A percentile compares a stretch with the other conserved stretches of the same genome.
Evolutionary conservation across 2,329 filamentous ascomycete species (phyloP).

Genomic region (Sporothrix euskadiensis): DNA sequence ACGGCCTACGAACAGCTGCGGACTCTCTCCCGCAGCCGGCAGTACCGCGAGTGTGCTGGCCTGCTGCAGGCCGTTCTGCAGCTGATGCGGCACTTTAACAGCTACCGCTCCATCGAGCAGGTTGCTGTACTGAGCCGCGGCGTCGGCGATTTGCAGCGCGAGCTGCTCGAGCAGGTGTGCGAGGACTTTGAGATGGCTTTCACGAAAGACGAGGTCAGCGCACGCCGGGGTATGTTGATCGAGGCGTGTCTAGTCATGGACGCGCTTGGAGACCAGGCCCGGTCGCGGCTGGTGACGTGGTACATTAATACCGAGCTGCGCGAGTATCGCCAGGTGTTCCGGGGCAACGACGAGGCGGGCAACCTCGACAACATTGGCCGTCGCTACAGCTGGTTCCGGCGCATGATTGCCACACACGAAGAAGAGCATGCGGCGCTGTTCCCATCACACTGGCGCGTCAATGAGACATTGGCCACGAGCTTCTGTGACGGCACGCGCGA

Average conservation of each 20-base stretch:
- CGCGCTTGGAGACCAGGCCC: conserved; percentile 84
- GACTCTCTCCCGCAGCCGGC: conserved; percentile 76
- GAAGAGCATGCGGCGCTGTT: conserved; percentile 89
- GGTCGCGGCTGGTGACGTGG: conserved; percentile 83
- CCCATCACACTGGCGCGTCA: conserved; percentile 82
- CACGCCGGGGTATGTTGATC: conserved; percentile 68
- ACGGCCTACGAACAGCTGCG: conserved; percentile 97
- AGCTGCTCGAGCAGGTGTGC: conserved; percentile 94
- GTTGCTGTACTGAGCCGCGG: conserved; percentile 91
- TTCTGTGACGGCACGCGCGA: conserved; percentile 96
- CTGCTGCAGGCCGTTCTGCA: conserved; percentile 93
- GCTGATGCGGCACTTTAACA: conserved; percentile 98
- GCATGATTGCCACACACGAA: conserved; percentile 94
- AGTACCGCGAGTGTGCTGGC: conserved; percentile 93
- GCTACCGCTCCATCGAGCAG: conserved; percentile 95
- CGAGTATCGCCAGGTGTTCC: conserved; percentile 93
- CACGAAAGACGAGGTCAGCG: conserved; percentile 77
- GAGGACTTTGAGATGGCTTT: conserved; percentile 98
- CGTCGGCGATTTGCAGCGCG: conserved; percentile 88
- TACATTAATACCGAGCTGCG: conserved; percentile 96
- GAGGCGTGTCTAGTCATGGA: conserved; percentile 95
- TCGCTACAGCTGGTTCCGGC: conserved; percentile 93
- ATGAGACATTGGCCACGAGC: conserved; percentile 82
- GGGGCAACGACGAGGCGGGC: conserved; percentile 93
- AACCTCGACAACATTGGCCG: conserved; percentile 95